phyloP scores from a whole-genome alignment of 2,329 filamentous ascomycete species.

The Xylaria multiplex region DNA sequence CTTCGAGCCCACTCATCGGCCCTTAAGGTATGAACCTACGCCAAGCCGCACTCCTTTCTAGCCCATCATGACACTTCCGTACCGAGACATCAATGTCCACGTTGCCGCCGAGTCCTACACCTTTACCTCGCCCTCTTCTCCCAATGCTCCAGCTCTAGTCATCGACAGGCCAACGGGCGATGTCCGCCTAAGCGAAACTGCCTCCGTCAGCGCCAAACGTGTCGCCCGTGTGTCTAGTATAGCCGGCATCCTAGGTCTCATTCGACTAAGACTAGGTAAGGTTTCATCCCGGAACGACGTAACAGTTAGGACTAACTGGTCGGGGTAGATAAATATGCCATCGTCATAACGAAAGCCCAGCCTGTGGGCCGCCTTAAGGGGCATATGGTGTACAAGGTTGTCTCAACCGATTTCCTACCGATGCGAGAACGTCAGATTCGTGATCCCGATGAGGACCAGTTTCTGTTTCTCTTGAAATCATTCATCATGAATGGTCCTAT shows the following conservation, averaged over 20 bases:
- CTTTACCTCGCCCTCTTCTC: slow-evolving; percentile 94
- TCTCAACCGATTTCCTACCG: slow-evolving; percentile 90
- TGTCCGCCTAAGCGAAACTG: slow-evolving; percentile 83
- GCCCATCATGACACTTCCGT: slow-evolving; percentile 67
- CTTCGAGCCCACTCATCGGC: slow-evolving; percentile 1
- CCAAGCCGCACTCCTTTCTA: slow-evolving; percentile 19
- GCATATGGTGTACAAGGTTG: slow-evolving; percentile 94
- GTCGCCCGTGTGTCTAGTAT: slow-evolving; percentile 83
- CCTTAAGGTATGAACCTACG: slow-evolving; percentile 30
- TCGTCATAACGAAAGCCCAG: slow-evolving; percentile 93
- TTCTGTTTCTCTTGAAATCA: slow-evolving; percentile 81
- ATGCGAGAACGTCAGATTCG: slow-evolving; percentile 91
- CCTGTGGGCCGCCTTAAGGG: slow-evolving; percentile 91
- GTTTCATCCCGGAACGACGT: slow-evolving; percentile 25
- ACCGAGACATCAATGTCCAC: slow-evolving; percentile 96
- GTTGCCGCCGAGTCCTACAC: slow-evolving; percentile 92
- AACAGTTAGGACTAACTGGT: slow-evolving; percentile 25
- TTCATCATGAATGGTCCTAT: slow-evolving; percentile 86
- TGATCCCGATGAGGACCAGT: slow-evolving; percentile 94
- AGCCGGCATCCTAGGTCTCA: slow-evolving; percentile 91
- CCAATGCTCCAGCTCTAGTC: slow-evolving; percentile 85
- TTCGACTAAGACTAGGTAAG: slow-evolving; percentile 90
- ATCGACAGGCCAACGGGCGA: slow-evolving; percentile 94
- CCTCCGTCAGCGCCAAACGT: slow-evolving; percentile 78
- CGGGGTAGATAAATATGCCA: slow-evolving; percentile 85